phyloP scores from a whole-genome alignment of 2,329 filamentous ascomycete species.

The Epichloe sibirici region DNA sequence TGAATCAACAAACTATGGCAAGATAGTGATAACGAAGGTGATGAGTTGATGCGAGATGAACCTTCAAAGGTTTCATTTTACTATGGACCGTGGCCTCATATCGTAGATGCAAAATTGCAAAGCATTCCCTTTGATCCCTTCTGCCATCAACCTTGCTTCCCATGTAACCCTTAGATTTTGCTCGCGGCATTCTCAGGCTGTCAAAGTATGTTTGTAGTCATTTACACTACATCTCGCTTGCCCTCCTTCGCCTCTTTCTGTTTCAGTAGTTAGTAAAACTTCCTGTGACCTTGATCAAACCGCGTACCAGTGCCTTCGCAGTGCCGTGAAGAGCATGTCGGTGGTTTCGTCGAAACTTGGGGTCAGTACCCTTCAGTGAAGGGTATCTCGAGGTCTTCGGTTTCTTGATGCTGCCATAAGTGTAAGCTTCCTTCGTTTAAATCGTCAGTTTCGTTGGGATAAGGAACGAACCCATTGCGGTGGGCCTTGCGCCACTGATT shows the following conservation, averaged over 20 bases:
- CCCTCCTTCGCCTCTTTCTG: slow-evolving; percentile 98
- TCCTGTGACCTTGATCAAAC: neutral
- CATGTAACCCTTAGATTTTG: neutral
- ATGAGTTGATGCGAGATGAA: neutral
- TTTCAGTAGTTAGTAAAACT: slow-evolving; percentile 21
- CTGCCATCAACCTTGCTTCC: neutral
- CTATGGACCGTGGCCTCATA: neutral
- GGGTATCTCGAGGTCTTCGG: slow-evolving; percentile 98
- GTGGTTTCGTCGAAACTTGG: slow-evolving; percentile 99
- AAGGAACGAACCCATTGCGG: slow-evolving; percentile 78
- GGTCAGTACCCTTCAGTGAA: slow-evolving; percentile 95
- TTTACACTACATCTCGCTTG: slow-evolving; percentile 76
- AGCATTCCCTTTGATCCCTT: neutral
- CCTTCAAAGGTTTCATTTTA: neutral
- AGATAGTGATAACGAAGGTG: neutral
- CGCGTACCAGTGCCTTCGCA: slow-evolving; percentile 87
- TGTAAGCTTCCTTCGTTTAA: slow-evolving; percentile 6
- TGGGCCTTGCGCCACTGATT: slow-evolving; percentile 98
- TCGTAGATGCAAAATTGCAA: neutral
- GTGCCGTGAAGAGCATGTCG: slow-evolving; percentile 99
- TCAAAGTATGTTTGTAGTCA: neutral
- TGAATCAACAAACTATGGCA: neutral
- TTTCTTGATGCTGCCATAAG: slow-evolving; percentile 86
- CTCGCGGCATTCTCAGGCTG: neutral
- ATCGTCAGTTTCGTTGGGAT: neutral